These are phyloP conservation scores for Exutisphaerella laricina DNA, from an alignment of 2,329 filamentous ascomycete genomes.

Conservation along the genomic window DNA sequence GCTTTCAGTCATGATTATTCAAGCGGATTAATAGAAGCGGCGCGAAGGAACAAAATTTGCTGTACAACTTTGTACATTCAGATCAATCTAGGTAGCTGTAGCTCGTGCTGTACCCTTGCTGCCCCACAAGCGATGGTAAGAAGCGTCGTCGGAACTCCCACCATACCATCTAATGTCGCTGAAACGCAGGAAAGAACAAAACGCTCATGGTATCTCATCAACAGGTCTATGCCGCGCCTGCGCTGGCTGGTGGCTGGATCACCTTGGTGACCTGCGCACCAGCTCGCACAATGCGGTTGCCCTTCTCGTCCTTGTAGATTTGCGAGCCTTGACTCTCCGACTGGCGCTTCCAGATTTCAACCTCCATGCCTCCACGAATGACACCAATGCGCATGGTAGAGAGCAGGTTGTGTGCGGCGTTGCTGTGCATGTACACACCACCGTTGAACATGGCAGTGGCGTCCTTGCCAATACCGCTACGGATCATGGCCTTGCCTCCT, in stretches of 20 bases:
- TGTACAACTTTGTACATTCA: too few relatives aligned
- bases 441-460: conserved; percentile 89
- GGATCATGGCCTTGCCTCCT: conserved; percentile 84
- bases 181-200: conserved; percentile 14
- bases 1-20: too few relatives aligned
- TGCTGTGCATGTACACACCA: conserved; percentile 83
- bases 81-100: too few relatives aligned
- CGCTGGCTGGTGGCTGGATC: conserved; percentile 69
- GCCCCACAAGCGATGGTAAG: too few relatives aligned
- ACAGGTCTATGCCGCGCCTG: conserved; percentile 64
- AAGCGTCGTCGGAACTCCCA: too few relatives aligned
- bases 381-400: conserved; percentile 86
- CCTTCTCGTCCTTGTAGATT: conserved; percentile 72
- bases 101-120: too few relatives aligned
- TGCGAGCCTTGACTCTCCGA: conserved; percentile 77
- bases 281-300: conserved; percentile 77
- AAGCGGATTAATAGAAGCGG: too few relatives aligned
- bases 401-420: conserved; percentile 81
- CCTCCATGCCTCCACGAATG: conserved; percentile 78
- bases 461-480: conserved; percentile 76
- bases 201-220: conserved; percentile 10
- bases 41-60: too few relatives aligned
- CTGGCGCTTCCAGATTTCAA: conserved; percentile 90
- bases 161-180: too few relatives aligned
- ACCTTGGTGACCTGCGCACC: conserved; percentile 82